A percentile compares a stretch with the other conserved stretches of the same genome.
Conservation (phyloP, 73 alveolate genomes). For the Symbiodinium natans region DNA sequence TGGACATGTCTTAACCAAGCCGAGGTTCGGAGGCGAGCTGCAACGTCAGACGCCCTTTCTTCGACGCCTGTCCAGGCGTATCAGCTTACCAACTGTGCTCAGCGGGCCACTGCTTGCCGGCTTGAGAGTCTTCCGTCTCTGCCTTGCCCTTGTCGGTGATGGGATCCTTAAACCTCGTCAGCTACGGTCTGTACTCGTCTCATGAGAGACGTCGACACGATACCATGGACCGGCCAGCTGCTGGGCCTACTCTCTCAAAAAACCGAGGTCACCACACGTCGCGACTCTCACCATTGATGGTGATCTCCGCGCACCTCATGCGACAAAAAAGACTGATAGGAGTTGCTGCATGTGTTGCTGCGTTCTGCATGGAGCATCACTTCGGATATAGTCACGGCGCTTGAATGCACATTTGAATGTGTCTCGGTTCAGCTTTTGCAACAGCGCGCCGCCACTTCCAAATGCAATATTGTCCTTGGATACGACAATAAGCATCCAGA, state of each 20-base stretch:
- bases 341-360: constrained; percentile 3
- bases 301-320: constrained; percentile 80
- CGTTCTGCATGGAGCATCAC: not conserved
- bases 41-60: constrained; percentile 81
- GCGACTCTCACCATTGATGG: constrained; percentile 70
- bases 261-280: constrained; percentile 32
- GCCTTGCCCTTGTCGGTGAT: constrained; percentile 93
- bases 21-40: constrained; percentile 57
- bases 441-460: constrained; percentile 92
- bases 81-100: not conserved
- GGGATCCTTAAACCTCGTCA: constrained; percentile 72
- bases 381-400: not conserved
- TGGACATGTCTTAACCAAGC: too few relatives aligned
- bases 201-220: too few relatives aligned
- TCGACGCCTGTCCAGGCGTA: constrained; percentile 35
- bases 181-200: too few relatives aligned
- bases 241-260: not conserved
- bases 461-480: constrained; percentile 75
- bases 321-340: not conserved
- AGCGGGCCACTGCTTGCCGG: too few relatives aligned
- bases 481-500: too few relatives aligned
- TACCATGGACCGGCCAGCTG: too few relatives aligned
- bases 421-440: constrained; percentile 85
- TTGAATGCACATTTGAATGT: constrained; percentile 93
- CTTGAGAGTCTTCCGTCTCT: not conserved